These are phyloP conservation scores for Suillus occidentalis DNA, from an alignment of 768 basidiomycete species.

Conservation along the genomic window DNA sequence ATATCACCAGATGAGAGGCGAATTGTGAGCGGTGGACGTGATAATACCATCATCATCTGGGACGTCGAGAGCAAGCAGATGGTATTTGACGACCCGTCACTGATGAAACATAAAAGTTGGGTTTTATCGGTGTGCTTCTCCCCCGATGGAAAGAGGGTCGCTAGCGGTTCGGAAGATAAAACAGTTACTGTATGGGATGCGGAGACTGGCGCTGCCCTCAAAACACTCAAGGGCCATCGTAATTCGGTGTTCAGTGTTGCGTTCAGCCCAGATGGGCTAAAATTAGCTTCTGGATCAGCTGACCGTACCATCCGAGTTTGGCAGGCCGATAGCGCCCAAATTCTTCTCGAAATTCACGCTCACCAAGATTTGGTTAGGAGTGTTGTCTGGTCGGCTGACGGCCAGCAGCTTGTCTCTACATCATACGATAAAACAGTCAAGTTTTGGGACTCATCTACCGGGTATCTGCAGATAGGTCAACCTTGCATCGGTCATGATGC, in stretches of 20 bases:
- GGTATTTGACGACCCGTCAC: constrained; percentile 18
- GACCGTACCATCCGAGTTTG: constrained; percentile 22
- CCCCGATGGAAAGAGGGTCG: constrained; percentile 13
- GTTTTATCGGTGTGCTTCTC: constrained; percentile 19
- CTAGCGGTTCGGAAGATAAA: constrained; percentile 5
- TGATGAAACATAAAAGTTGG: constrained; percentile 15
- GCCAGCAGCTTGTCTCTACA: not conserved
- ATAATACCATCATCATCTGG: constrained; percentile 19
- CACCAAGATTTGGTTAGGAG: not conserved
- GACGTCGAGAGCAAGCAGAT: constrained; percentile 26
- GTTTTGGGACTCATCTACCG: constrained; percentile 2
- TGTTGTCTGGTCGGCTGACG: not conserved
- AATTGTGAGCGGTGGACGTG: constrained; percentile 11
- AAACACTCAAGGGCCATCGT: not conserved
- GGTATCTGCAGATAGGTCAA: not conserved
- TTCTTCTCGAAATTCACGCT: constrained; percentile 11
- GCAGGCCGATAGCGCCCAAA: not conserved
- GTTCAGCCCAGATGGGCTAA: constrained; percentile 44
- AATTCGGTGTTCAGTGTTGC: constrained; percentile 20
- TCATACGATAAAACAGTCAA: not conserved
- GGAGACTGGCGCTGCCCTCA: constrained; percentile 5
- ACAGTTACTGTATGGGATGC: not conserved
- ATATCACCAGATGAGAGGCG: constrained; percentile 16
- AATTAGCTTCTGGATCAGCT: constrained; percentile 28
- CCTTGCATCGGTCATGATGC: not conserved